A percentile compares a stretch with the other conserved stretches of the same genome.
Evolutionary conservation across 768 basidiomycete species (phyloP).

Genomic region (Serendipita vermifera): DNA sequence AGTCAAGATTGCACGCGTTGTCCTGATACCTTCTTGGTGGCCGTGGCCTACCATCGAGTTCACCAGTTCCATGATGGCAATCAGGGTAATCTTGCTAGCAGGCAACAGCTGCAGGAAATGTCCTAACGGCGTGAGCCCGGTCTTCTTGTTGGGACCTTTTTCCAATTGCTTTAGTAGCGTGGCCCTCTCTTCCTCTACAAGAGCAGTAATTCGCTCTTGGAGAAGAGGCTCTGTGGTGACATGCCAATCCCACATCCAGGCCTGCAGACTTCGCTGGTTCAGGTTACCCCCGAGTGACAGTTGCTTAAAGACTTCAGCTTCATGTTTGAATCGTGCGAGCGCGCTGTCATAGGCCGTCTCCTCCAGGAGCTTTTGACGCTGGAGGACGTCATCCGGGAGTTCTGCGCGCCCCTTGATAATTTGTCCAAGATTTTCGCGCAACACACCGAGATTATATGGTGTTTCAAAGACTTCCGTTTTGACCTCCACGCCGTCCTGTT

Average conservation of each 20-base stretch:
- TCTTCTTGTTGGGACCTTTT: background rate
- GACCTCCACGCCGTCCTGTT: constrained; percentile 15
- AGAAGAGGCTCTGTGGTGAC: constrained; percentile 39
- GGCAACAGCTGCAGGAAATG: constrained; percentile 68
- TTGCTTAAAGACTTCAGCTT: constrained; percentile 43
- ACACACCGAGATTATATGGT: constrained; percentile 62
- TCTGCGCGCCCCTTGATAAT: constrained; percentile 51
- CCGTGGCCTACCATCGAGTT: constrained; percentile 46
- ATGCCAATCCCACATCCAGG: constrained; percentile 87
- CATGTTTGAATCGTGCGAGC: constrained; percentile 50
- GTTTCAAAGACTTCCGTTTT: constrained; percentile 26
- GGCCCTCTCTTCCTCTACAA: constrained; percentile 29
- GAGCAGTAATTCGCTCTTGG: constrained; percentile 36
- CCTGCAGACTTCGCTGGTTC: constrained; percentile 40
- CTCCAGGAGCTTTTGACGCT: constrained; percentile 73
- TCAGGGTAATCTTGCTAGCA: constrained; percentile 66
- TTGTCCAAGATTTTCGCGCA: constrained; percentile 55
- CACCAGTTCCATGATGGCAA: constrained; percentile 85
- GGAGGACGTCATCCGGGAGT: constrained; percentile 49
- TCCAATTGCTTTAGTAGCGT: background rate
- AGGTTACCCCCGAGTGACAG: constrained; percentile 27
- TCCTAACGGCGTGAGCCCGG: constrained; percentile 27
- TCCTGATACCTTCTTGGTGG: constrained; percentile 78
- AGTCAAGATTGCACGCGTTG: constrained; percentile 61
- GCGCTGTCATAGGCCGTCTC: constrained; percentile 79